These are phyloP conservation scores for Candida ulmi DNA, from an alignment of 805 yeast genomes.

Conservation along the genomic window DNA sequence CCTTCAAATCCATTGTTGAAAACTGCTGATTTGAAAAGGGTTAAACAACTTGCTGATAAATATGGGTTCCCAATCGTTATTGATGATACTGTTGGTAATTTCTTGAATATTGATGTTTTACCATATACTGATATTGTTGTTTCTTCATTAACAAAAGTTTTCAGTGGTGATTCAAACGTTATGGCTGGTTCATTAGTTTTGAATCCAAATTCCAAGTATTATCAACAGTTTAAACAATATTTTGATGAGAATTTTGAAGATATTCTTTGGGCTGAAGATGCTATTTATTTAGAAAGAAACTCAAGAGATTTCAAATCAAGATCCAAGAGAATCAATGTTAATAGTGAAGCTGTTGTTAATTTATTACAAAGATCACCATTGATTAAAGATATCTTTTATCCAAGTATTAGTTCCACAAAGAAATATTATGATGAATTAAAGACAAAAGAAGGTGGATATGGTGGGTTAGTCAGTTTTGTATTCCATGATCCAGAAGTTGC, in stretches of 20 bases:
- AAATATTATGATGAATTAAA: conserved; percentile 66
- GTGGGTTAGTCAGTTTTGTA: conserved; percentile 74
- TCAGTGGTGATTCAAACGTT: conserved; percentile 91
- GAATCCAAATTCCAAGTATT: conserved; percentile 58
- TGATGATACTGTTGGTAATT: conserved; percentile 94
- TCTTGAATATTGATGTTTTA: conserved; percentile 74
- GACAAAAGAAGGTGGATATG: conserved; percentile 77
- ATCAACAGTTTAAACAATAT: conserved; percentile 41
- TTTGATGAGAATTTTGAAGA: conserved; percentile 61
- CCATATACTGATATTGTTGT: conserved; percentile 84
- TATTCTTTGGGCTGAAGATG: conserved; percentile 88
- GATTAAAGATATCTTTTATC: conserved; percentile 67
- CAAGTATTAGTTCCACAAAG: conserved; percentile 47
- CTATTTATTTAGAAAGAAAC: conserved; percentile 85
- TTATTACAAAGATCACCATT: conserved; percentile 42
- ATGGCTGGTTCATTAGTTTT: conserved; percentile 88
- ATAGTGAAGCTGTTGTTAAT: conserved; percentile 48
- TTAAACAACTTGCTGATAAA: conserved; percentile 60
- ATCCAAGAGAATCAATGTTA: conserved; percentile 46
- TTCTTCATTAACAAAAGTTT: conserved; percentile 84
- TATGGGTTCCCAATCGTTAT: conserved; percentile 76
- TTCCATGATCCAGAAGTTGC: conserved; percentile 65
- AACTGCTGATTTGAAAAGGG: conserved; percentile 69
- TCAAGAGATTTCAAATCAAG: conserved; percentile 81
- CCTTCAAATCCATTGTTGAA: conserved; percentile 92